Evolutionary conservation across 345 rosid species (phyloP).

Genomic region (Acer campestre): DNA sequence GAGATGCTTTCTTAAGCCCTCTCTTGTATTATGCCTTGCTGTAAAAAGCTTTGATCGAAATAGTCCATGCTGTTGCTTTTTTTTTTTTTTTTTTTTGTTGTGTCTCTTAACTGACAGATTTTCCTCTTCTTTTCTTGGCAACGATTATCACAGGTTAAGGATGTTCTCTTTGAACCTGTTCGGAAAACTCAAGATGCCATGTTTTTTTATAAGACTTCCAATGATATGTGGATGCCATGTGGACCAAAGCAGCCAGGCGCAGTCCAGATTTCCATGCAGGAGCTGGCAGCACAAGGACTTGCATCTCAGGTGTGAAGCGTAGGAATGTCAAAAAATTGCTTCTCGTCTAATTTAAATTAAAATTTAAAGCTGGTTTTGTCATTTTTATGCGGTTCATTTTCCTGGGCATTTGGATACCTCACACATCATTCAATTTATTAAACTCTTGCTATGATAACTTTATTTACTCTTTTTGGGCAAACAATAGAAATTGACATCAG

Average conservation of each 20-base stretch:
- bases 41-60: neutral
- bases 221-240: slow-evolving; percentile 83
- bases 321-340: neutral
- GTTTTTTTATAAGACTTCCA: slow-evolving; percentile 62
- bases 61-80: neutral
- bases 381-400: neutral
- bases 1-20: neutral
- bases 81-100: neutral
- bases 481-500: neutral
- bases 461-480: neutral
- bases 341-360: neutral
- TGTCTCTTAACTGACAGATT: neutral
- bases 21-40: neutral
- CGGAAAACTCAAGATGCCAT: slow-evolving; percentile 93
- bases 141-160: slow-evolving; percentile 64
- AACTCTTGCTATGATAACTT: neutral
- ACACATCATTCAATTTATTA: neutral
- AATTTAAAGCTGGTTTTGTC: neutral
- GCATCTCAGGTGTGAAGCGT: slow-evolving; percentile 56
- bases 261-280: slow-evolving; percentile 78
- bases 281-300: slow-evolving; percentile 75
- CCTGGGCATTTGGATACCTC: neutral
- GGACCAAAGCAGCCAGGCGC: slow-evolving; percentile 85
- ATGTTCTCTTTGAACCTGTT: slow-evolving; percentile 93
- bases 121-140: neutral